phyloP scores from a whole-genome alignment of 2,329 filamentous ascomycete genomes.

The Venturia nashicola region DNA sequence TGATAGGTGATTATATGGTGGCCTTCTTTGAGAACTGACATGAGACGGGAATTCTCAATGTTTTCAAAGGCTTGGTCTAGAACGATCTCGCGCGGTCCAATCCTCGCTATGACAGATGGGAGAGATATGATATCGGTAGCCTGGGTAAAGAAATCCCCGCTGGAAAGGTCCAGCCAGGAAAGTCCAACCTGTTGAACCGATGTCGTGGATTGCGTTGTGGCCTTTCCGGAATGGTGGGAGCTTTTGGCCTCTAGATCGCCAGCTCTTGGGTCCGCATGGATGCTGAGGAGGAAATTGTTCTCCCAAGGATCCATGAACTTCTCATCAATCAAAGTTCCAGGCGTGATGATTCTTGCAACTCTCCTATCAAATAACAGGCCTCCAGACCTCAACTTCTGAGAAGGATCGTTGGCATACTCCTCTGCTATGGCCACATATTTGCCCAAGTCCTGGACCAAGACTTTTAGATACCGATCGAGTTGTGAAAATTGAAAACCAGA shows the following conservation, averaged over 20 bases:
- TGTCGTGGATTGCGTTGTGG: constrained; percentile 4
- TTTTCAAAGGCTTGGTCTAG: constrained; percentile 46
- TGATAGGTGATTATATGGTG: constrained; percentile 67
- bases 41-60: constrained; percentile 47
- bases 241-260: constrained; percentile 16
- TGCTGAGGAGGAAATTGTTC: constrained; percentile 83
- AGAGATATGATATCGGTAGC: constrained; percentile 56
- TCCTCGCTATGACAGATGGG: constrained; percentile 68
- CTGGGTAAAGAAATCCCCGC: constrained; percentile 87
- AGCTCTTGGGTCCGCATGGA: constrained; percentile 43
- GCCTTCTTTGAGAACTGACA: constrained; percentile 60
- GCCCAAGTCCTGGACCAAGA: constrained; percentile 80
- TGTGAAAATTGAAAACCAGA: constrained; percentile 91
- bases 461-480: constrained; percentile 83
- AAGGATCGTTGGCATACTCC: constrained; percentile 67
- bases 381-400: constrained; percentile 59
- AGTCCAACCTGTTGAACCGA: constrained; percentile 43
- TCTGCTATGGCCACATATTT: constrained; percentile 90
- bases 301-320: constrained; percentile 91
- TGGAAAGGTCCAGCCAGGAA: constrained; percentile 91
- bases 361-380: constrained; percentile 74
- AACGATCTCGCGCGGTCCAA: constrained; percentile 75
- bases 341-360: constrained; percentile 80
- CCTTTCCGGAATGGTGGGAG: constrained; percentile 14
- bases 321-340: constrained; percentile 92